A percentile compares a stretch with the other conserved stretches of the same genome.
phyloP scores from a whole-genome alignment of 352 stramenopile species.

The Globisporangium emineosum region DNA sequence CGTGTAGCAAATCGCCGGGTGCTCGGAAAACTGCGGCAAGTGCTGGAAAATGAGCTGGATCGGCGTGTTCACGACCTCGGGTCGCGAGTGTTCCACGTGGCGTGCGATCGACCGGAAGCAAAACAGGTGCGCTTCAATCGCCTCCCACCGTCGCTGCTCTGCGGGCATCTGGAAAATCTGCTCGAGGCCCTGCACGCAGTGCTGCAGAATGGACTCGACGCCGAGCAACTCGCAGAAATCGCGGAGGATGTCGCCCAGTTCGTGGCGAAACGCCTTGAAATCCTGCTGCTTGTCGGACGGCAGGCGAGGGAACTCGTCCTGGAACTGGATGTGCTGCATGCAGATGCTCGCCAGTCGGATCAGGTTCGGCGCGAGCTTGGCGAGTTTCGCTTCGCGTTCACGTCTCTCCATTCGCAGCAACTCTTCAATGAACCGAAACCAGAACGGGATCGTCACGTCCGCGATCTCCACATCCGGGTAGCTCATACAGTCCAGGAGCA shows the following conservation, averaged over 20 bases:
- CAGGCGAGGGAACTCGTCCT: slow-evolving; percentile 56
- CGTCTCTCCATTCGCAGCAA: slow-evolving; percentile 24
- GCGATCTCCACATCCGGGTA: slow-evolving; percentile 77
- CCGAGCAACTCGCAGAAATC: slow-evolving; percentile 76
- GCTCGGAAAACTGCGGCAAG: slow-evolving; percentile 63
- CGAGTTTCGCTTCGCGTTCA: slow-evolving; percentile 21
- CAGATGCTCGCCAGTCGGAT: slow-evolving; percentile 61
- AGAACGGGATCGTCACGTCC: slow-evolving; percentile 85
- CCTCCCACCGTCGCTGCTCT: slow-evolving; percentile 59
- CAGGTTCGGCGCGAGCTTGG: slow-evolving; percentile 48
- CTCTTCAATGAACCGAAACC: slow-evolving; percentile 63
- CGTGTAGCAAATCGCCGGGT: slow-evolving; percentile 84
- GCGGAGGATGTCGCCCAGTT: slow-evolving; percentile 75
- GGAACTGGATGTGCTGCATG: slow-evolving; percentile 84
- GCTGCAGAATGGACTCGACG: slow-evolving; percentile 63
- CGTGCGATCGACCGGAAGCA: slow-evolving; percentile 82
- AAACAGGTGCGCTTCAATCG: slow-evolving; percentile 79
- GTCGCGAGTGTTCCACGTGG: slow-evolving; percentile 55
- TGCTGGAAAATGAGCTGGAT: slow-evolving; percentile 79
- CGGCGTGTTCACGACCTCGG: slow-evolving; percentile 27
- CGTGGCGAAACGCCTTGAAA: slow-evolving; percentile 80
- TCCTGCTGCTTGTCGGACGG: slow-evolving; percentile 75
- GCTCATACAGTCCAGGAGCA: slow-evolving; percentile 87
- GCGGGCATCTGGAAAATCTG: slow-evolving; percentile 55
- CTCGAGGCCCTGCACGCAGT: slow-evolving; percentile 75